These are phyloP conservation scores for Polygonum aviculare DNA, from an alignment of 148 eudicot genomes.

Conservation along the genomic window DNA sequence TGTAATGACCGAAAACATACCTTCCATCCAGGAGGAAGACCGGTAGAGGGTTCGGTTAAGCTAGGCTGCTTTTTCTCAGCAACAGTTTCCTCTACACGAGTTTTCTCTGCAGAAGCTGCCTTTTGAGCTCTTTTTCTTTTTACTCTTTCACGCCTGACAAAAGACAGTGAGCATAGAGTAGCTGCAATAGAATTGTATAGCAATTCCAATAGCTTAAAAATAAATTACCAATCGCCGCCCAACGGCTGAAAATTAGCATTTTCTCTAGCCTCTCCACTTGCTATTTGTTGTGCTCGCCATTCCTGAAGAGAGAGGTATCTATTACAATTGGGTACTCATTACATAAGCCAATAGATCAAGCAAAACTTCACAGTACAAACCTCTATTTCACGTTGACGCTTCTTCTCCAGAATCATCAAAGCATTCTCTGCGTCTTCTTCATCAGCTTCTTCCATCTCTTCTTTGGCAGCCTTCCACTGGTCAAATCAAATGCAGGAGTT, in stretches of 20 bases:
- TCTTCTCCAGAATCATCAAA: constrained; percentile 75
- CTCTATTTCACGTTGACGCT: constrained; percentile 88
- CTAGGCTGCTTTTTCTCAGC: constrained; percentile 50
- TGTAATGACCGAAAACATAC: constrained; percentile 20
- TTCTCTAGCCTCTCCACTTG: constrained; percentile 90
- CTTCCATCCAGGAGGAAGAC: constrained; percentile 94
- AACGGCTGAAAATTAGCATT: constrained; percentile 98
- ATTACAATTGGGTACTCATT: neutral
- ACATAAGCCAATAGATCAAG: constrained; percentile 3
- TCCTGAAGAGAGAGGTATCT: constrained; percentile 35
- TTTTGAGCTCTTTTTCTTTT: constrained; percentile 79
- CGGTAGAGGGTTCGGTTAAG: constrained; percentile 46
- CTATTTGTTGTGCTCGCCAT: constrained; percentile 88
- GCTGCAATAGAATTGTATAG: neutral
- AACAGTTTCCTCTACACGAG: constrained; percentile 18
- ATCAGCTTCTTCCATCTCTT: constrained; percentile 77
- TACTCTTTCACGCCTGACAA: constrained; percentile 83
- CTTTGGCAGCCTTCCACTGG: constrained; percentile 98
- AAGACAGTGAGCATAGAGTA: constrained; percentile 3
- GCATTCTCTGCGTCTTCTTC: constrained; percentile 70
- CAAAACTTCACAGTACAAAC: constrained; percentile 34
- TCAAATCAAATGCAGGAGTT: constrained; percentile 6
- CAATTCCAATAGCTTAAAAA: neutral
- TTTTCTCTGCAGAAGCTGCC: constrained; percentile 27
- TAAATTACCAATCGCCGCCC: constrained; percentile 88